Percentiles rank a stretch among this genome's conserved stretches.
Conservation (phyloP, 1,139 yeast species). For the Scheffersomyces quercinus region DNA sequence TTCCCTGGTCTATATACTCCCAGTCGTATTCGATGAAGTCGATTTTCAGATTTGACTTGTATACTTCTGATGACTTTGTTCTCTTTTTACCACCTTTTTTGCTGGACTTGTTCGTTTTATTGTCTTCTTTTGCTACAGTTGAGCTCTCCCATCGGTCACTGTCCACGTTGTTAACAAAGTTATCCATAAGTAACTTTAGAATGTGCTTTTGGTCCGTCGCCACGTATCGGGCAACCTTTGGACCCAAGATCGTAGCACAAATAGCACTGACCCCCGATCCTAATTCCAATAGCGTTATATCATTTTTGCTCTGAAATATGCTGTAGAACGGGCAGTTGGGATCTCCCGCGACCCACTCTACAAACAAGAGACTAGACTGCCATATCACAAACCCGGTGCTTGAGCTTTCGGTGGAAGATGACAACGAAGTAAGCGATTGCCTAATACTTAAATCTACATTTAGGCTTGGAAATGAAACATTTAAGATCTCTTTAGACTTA, state of each 20-base stretch:
- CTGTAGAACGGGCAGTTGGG: conserved; percentile 23
- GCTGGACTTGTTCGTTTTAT: background rate
- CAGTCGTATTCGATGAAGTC: conserved; percentile 62
- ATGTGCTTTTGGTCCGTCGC: conserved; percentile 67
- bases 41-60: conserved; percentile 16
- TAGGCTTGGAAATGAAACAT: conserved; percentile 31
- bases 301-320: conserved; percentile 12
- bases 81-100: background rate
- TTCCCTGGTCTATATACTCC: conserved; percentile 51
- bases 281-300: conserved; percentile 49
- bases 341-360: conserved; percentile 50
- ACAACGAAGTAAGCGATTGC: conserved; percentile 45
- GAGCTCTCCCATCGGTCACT: conserved; percentile 14
- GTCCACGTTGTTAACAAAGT: conserved; percentile 42
- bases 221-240: conserved; percentile 35
- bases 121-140: conserved; percentile 5
- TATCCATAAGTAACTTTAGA: conserved; percentile 49
- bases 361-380: conserved; percentile 53
- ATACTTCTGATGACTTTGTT: background rate
- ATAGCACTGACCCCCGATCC: conserved; percentile 71
- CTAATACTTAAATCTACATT: conserved; percentile 32
- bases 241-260: conserved; percentile 48
- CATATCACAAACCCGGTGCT: conserved; percentile 74
- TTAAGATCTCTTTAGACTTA: conserved; percentile 29
- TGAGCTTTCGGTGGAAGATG: conserved; percentile 40